A percentile compares a stretch with the other conserved stretches of the same genome.
phyloP scores from a whole-genome alignment of 148 eudicot species.

The Cornus kousa region DNA sequence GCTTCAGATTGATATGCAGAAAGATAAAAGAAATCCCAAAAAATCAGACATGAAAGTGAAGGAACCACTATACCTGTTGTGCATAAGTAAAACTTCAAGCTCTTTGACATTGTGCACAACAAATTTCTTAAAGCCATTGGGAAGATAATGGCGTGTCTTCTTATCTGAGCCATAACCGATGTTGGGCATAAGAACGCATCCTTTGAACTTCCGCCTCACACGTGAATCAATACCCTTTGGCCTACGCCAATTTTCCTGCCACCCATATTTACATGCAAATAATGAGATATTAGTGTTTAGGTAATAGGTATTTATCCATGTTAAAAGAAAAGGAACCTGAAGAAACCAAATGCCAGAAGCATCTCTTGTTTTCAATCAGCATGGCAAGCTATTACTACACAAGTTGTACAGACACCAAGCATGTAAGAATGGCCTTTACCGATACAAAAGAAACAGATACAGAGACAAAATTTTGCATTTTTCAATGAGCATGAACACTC shows the following conservation, averaged over 20 bases:
- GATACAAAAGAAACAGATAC: no score
- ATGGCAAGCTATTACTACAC: not conserved
- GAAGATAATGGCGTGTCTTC: slow-evolving; percentile 47
- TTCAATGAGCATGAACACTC: no score
- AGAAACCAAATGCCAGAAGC: no score
- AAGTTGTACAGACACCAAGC: not conserved
- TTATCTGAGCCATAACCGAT: slow-evolving; percentile 54
- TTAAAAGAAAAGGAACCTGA: no score
- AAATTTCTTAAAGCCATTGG: slow-evolving; percentile 49
- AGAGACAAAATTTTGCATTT: no score
- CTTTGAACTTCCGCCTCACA: slow-evolving; percentile 51
- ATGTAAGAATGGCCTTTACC: no score
- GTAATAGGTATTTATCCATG: no score
- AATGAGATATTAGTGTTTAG: no score
- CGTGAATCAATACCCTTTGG: slow-evolving; percentile 56
- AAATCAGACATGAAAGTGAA: no score
- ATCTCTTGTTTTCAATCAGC: no score
- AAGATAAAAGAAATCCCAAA: no score
- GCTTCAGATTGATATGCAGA: no score
- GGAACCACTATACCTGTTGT: slow-evolving; percentile 32
- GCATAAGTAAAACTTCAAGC: slow-evolving; percentile 48
- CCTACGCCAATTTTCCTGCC: slow-evolving; percentile 49
- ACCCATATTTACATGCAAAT: not conserved
- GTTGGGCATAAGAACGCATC: slow-evolving; percentile 42
- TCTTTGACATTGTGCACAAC: slow-evolving; percentile 45